A percentile compares a stretch with the other conserved stretches of the same genome.
Conservation (phyloP, 495 filamentous ascomycete genomes). For the Parmelia sp. region DNA sequence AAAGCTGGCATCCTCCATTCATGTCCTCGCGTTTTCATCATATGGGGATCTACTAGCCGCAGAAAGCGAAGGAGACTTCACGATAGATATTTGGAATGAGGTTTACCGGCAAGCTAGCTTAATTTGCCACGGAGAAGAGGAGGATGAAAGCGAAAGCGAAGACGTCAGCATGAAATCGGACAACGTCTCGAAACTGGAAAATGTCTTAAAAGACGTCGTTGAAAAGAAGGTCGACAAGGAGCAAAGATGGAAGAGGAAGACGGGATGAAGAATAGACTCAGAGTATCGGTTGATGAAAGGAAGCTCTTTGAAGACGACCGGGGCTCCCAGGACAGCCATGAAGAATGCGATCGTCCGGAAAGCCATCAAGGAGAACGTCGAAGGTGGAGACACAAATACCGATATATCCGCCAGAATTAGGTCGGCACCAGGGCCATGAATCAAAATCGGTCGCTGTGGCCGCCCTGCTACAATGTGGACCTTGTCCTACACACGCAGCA, state of each 20-base stretch:
- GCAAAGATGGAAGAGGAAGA: constrained; percentile 52
- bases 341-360: not conserved
- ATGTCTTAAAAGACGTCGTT: constrained; percentile 53
- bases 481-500: not conserved
- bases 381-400: not conserved
- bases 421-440: not conserved
- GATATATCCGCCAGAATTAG: not conserved
- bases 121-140: constrained; percentile 52
- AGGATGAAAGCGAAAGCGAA: constrained; percentile 43
- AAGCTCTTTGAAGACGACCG: not conserved
- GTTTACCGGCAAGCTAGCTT: constrained; percentile 57
- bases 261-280: not conserved
- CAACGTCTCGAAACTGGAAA: constrained; percentile 33
- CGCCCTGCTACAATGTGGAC: not conserved
- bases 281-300: not conserved
- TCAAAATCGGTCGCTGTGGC: not conserved
- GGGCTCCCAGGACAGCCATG: not conserved
- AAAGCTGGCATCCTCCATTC: constrained; percentile 57
- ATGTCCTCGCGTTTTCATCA: constrained; percentile 72
- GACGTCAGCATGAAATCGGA: constrained; percentile 18
- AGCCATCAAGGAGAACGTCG: not conserved
- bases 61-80: constrained; percentile 77
- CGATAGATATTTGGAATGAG: constrained; percentile 67
- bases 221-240: constrained; percentile 52
- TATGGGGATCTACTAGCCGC: constrained; percentile 66